Percentiles rank a stretch among this genome's conserved stretches.
Evolutionary conservation across 179 eudicot genomes (phyloP).

Genomic region (Corrigiola litoralis): DNA sequence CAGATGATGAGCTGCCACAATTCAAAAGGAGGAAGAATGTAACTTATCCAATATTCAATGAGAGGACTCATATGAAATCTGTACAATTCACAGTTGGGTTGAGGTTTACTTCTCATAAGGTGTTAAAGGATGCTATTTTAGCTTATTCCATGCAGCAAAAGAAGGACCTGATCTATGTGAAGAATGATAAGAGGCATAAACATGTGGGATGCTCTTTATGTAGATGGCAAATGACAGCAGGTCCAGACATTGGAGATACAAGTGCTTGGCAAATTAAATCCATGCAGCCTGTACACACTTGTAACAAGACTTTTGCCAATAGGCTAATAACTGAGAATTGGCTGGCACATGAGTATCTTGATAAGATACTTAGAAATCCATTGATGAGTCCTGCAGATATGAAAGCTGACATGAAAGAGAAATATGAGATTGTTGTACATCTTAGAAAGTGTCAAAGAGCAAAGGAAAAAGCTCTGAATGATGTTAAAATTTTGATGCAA

Average conservation of each 20-base stretch:
- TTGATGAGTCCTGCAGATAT: not conserved
- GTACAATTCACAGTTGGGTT: not conserved
- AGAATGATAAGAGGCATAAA: not conserved
- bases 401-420: not conserved
- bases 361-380: slow-evolving; percentile 7
- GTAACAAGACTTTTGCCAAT: not conserved
- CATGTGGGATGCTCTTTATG: not conserved
- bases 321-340: not conserved
- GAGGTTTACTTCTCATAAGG: not conserved
- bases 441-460: not conserved
- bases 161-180: not conserved
- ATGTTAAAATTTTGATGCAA: not conserved
- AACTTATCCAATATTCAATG: not conserved
- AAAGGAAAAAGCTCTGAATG: slow-evolving; percentile 2
- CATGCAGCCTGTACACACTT: not conserved
- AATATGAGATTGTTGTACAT: not conserved
- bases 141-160: not conserved
- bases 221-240: not conserved
- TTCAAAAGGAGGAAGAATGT: not conserved
- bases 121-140: not conserved
- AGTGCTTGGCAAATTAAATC: slow-evolving; percentile 7
- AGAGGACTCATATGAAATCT: not conserved
- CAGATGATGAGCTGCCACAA: not conserved
- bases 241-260: not conserved
- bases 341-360: not conserved